Base-by-base conservation (phyloP, 148 eudicot species). In the Heliamphora exappendiculata region DNA sequence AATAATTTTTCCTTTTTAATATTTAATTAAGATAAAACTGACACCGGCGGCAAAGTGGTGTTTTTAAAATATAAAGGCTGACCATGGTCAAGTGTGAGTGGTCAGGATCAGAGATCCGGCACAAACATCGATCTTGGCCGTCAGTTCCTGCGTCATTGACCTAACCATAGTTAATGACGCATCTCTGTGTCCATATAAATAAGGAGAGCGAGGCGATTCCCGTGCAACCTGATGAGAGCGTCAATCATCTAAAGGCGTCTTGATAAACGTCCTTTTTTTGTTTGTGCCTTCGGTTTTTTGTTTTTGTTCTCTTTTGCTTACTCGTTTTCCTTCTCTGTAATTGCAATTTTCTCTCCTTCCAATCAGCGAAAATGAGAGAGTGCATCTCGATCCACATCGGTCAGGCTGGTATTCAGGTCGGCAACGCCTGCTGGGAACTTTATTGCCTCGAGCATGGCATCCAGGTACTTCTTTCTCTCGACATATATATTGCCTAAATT, bases 191-290 rank as follows among this genome's bases (percentile, higher is more conserved):
- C 42, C n/a, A 53, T 68, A 68, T 68, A 68, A 68, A 68, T 45
- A 28, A 6, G 72, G 72, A 1, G 12, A 58, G 31, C 63, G 26
- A 7, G 3, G 63, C 1, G 14, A 1, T 12, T 58, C 63, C 12
- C 16, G 63, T n/a, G n/a, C 9, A 19, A 14, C n/a, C 72, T 45
- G 49, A 67, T n/a, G 19, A 68, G 53, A 9, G 20, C 26, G 8
- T 19, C 47, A 1, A 68, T 44, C 86, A 83, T 45, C 89, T 78
- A 2, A 70, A 65, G 81, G 84, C 84, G 84, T 82, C 84, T 82
- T 82, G 5, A 82, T 82, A 82, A 78, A 82, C 84, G 84, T n/a
- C 75, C 78, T 31, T 17, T 53, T 34, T 67, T 44, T 33, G 39
- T 14, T 42, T 26, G 33, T 24, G 4, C 34, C 9, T 67, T 42